Base-by-base conservation (phyloP, 495 filamentous ascomycete genomes). In the Hyaloscypha bicolor region DNA sequence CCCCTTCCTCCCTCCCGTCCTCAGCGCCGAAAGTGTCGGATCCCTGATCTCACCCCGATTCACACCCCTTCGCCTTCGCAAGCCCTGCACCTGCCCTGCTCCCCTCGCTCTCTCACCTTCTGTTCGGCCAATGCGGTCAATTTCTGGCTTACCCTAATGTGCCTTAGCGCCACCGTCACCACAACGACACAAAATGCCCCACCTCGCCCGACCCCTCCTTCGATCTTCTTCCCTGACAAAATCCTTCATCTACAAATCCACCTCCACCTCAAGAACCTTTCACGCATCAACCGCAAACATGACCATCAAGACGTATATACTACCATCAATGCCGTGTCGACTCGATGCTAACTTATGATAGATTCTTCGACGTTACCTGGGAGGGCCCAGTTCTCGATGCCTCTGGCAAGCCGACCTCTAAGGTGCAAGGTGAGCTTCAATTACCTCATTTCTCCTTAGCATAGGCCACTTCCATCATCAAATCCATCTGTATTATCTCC, bases 331-430 rank as follows among this genome's bases (percentile, higher is more conserved):
- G 16, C 22, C 2, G 14, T 57, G 52, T 16, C 2, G 3, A n/a
- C 55, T 29, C 33, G 45, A 69, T 65, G 39, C 61, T 64, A 19
- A 62, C 66, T 52, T 45, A n/a, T 4, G 8, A 56, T 52, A 72
- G 73, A 39, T 92, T 79, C 78, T 92, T 92, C 80, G 87, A 90
- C 66, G 71, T 90, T 66, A 74, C 79, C 69, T 92, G 90, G 90
- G 79, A 83, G 69, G 90, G 88, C 48, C 89, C 90, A 53, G 83
- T 86, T 74, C 67, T 90, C 62, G 85, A 90, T 72, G 55, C 65
- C 64, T 76, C 77, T 55, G 79, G 83, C 80, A 84, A 85, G 65
- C 74, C 82, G 70, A 90, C 87, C 68, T 76, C 76, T 53, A 82
- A 82, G 60, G 73, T 86, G 71, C 84, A 86, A 77, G 68, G 87